Evolutionary conservation across 306 rosid species (phyloP).

Genomic region (Astragalus membranaceus): DNA sequence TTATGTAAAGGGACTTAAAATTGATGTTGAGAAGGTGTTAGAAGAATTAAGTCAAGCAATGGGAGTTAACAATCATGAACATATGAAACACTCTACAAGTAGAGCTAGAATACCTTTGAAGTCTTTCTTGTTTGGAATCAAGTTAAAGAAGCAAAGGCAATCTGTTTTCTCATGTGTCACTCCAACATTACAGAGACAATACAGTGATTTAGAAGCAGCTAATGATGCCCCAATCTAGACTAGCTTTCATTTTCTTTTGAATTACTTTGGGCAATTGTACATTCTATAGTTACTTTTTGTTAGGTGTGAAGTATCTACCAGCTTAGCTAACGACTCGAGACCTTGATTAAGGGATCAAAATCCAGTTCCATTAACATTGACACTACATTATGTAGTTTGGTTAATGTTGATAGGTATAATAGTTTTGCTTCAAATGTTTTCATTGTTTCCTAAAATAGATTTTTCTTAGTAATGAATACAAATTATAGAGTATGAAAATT

Average conservation of each 20-base stretch:
- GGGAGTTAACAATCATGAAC: conserved; percentile 29
- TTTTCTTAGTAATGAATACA: too few species aligned
- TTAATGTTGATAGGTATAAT: too few species aligned
- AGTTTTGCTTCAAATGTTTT: too few species aligned
- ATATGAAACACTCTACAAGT: conserved; percentile 28
- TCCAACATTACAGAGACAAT: conserved; percentile 47
- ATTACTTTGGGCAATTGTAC: background rate
- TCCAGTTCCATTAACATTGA: too few species aligned
- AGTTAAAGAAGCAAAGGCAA: conserved; percentile 60
- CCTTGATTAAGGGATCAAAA: too few species aligned
- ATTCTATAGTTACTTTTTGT: background rate
- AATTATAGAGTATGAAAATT: too few species aligned
- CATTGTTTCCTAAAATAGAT: too few species aligned
- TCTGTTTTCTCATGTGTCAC: conserved; percentile 45
- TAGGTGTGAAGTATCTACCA: too few species aligned
- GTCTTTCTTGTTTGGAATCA: conserved; percentile 84
- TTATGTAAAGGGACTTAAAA: conserved; percentile 44
- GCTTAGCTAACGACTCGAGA: too few species aligned
- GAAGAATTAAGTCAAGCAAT: conserved; percentile 41
- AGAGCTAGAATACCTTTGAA: conserved; percentile 53
- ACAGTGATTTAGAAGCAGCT: conserved; percentile 27
- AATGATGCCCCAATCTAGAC: conserved; percentile 19
- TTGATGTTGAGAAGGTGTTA: conserved; percentile 52
- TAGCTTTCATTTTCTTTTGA: background rate
- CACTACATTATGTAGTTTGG: too few species aligned